These are phyloP conservation scores for Microascus cirrosus DNA, from an alignment of 2,329 filamentous ascomycete species.

Conservation along the genomic window DNA sequence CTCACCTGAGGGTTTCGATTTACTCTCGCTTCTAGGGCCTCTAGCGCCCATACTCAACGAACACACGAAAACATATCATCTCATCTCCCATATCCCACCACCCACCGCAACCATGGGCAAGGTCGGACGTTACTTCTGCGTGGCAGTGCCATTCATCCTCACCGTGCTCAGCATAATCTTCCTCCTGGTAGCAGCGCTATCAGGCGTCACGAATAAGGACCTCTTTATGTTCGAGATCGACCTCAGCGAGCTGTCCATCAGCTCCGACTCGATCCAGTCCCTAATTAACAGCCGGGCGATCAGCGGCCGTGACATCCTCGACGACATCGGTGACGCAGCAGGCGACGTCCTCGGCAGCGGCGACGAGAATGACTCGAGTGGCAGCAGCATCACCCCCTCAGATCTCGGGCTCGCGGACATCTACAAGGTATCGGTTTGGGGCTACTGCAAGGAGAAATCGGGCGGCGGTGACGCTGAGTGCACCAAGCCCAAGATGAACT, in stretches of 20 bases:
- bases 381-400: constrained; percentile 34
- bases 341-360: background rate
- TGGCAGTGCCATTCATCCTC: constrained; percentile 74
- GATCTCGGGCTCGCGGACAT: constrained; percentile 57
- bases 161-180: constrained; percentile 69
- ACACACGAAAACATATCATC: background rate
- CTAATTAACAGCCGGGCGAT: constrained; percentile 4
- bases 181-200: constrained; percentile 44
- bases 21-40: background rate
- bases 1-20: background rate
- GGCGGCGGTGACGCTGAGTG: constrained; percentile 50
- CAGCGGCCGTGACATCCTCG: constrained; percentile 7
- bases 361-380: background rate
- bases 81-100: background rate
- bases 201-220: constrained; percentile 43
- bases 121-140: constrained; percentile 72
- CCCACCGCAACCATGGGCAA: constrained; percentile 1
- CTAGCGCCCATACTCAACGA: background rate
- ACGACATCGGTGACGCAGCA: constrained; percentile 6
- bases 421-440: constrained; percentile 79
- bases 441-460: constrained; percentile 62
- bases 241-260: constrained; percentile 46
- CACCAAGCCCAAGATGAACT: constrained; percentile 61
- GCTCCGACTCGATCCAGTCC: background rate
- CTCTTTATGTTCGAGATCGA: constrained; percentile 52